A percentile compares a stretch with the other conserved stretches of the same genome.
phyloP scores from a whole-genome alignment of 1,284 basidiomycete genomes.

The Neolentinus lepideus region DNA sequence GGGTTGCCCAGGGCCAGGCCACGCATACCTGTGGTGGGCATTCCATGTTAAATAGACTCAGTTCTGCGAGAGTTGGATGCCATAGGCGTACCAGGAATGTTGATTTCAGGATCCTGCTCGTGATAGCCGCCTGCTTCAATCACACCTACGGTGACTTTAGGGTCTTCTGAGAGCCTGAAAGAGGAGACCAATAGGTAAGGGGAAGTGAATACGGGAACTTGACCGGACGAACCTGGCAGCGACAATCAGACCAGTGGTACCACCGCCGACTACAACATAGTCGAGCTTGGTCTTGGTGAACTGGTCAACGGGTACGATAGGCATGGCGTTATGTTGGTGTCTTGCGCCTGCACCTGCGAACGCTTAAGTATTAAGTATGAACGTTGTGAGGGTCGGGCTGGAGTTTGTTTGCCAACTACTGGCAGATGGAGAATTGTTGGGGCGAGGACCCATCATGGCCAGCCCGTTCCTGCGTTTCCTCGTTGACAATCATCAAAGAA shows the following conservation, averaged over 20 bases:
- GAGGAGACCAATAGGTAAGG: too few species aligned
- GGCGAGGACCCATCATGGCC: too few species aligned
- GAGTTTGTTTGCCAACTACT: too few species aligned
- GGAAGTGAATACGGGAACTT: background rate
- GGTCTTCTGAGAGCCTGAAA: conserved; percentile 7
- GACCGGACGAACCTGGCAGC: background rate
- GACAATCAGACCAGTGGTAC: conserved; percentile 5
- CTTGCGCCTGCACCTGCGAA: too few species aligned
- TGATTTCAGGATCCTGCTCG: background rate
- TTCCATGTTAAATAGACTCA: background rate
- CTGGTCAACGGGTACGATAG: background rate
- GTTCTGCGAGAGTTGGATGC: background rate
- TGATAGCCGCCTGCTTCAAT: conserved; percentile 7
- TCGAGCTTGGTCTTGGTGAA: background rate
- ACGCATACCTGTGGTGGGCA: background rate
- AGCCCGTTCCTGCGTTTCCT: too few species aligned
- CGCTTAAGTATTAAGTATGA: too few species aligned
- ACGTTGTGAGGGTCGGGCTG: too few species aligned
- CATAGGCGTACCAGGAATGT: background rate
- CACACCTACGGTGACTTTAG: conserved; percentile 5
- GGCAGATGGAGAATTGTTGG: too few species aligned
- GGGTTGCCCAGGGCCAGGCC: background rate
- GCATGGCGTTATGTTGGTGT: background rate
- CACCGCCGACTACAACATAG: conserved; percentile 2
- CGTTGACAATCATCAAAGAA: too few species aligned